phyloP scores from a whole-genome alignment of 192 early-diverging fungal genomes.

The Entomortierella lignicola region DNA sequence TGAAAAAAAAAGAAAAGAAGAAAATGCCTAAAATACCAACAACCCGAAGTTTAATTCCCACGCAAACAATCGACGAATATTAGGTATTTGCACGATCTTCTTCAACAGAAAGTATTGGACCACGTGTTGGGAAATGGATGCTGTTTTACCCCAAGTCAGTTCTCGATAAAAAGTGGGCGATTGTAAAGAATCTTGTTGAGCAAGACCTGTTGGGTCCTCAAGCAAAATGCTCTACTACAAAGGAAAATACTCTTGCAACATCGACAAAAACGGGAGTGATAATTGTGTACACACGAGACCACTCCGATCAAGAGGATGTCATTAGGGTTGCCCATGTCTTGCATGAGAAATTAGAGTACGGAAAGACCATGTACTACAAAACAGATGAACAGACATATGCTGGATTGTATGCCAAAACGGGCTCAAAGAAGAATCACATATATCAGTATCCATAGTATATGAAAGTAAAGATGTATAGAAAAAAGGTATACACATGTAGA shows the following conservation, averaged over 20 bases:
- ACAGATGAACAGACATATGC: constrained; percentile 34
- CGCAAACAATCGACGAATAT: constrained; percentile 11
- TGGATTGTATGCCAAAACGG: constrained; percentile 22
- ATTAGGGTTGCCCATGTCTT: constrained; percentile 11
- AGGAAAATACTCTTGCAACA: constrained; percentile 30
- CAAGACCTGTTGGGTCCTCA: constrained; percentile 10
- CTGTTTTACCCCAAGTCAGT: constrained; percentile 31
- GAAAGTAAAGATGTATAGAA: too few species aligned
- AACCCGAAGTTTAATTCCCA: neutral
- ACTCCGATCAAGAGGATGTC: constrained; percentile 27
- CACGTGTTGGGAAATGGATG: constrained; percentile 31
- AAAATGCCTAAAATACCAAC: neutral
- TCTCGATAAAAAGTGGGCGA: constrained; percentile 34
- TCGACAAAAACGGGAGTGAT: constrained; percentile 36
- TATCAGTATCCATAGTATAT: constrained; percentile 25
- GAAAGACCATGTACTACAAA: constrained; percentile 31
- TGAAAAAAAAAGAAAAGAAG: neutral
- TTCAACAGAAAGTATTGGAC: too few species aligned
- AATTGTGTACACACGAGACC: constrained; percentile 36
- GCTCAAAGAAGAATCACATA: constrained; percentile 18
- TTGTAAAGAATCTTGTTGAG: constrained; percentile 18
- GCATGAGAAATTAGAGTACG: constrained; percentile 27
- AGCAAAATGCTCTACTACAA: constrained; percentile 43
- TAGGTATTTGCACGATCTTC: constrained; percentile 15
- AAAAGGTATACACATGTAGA: too few species aligned